phyloP scores from a whole-genome alignment of 2,329 filamentous ascomycete species.

The Phialophora tarda region DNA sequence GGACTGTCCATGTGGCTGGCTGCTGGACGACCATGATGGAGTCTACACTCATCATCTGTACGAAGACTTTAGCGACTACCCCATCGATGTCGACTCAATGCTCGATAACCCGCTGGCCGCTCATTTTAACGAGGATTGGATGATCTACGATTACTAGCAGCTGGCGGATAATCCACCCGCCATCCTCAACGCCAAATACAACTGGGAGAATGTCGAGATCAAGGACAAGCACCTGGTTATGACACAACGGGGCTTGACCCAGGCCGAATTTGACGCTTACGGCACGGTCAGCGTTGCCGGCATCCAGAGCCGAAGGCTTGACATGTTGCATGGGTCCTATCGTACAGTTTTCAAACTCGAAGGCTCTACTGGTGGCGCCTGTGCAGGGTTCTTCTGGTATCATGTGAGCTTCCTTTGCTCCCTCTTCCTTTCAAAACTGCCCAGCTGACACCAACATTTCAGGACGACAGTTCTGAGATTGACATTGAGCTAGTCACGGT shows the following conservation, averaged over 20 bases:
- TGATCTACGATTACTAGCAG: conserved; percentile 41
- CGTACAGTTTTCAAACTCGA: conserved; percentile 40
- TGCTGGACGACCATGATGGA: conserved; percentile 31
- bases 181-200: conserved; percentile 39
- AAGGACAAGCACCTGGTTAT: conserved; percentile 39
- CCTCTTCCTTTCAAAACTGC: background rate
- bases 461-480: conserved; percentile 42
- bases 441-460: conserved; percentile 4
- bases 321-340: conserved; percentile 42
- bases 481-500: conserved; percentile 42
- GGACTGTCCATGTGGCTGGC: conserved; percentile 36
- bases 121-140: conserved; percentile 40
- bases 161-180: conserved; percentile 37
- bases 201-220: conserved; percentile 41
- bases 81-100: conserved; percentile 34
- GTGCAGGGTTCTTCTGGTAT: conserved; percentile 44
- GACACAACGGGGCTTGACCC: conserved; percentile 40
- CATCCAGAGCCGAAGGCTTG: conserved; percentile 37
- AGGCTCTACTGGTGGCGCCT: conserved; percentile 41
- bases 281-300: conserved; percentile 41
- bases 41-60: conserved; percentile 42
- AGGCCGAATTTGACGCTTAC: conserved; percentile 29
- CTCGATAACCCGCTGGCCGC: conserved; percentile 29
- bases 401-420: conserved; percentile 35
- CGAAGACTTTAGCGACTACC: conserved; percentile 39